phyloP scores from a whole-genome alignment of 2,329 filamentous ascomycete species.

The Botrytis elliptica region DNA sequence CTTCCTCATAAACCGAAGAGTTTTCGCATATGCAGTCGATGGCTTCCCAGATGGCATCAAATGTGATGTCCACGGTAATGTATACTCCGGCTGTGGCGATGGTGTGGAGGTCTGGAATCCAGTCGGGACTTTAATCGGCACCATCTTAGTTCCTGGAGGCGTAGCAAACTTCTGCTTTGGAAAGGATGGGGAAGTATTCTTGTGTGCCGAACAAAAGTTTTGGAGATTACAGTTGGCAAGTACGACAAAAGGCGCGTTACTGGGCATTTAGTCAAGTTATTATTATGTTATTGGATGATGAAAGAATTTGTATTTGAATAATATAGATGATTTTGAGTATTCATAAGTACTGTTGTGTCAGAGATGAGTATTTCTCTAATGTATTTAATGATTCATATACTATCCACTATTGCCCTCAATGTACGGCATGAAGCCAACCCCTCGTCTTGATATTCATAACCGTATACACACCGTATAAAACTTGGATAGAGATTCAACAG shows the following conservation, averaged over 20 bases:
- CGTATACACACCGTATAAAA: neutral
- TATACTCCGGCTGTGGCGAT: constrained; percentile 55
- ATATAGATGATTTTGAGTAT: neutral
- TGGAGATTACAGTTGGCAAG: constrained; percentile 31
- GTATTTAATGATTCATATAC: neutral
- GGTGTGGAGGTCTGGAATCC: constrained; percentile 54
- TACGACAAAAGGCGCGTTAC: constrained; percentile 26
- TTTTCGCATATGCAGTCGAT: constrained; percentile 55
- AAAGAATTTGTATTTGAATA: neutral
- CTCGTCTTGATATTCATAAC: neutral
- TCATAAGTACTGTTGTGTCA: neutral
- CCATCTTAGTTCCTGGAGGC: constrained; percentile 40
- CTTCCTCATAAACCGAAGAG: constrained; percentile 34
- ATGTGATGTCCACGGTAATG: constrained; percentile 52
- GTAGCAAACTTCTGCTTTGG: constrained; percentile 39
- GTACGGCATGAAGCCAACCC: no score
- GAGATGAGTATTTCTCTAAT: neutral
- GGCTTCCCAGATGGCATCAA: constrained; percentile 61
- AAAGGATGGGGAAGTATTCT: constrained; percentile 32
- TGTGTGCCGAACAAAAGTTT: constrained; percentile 34
- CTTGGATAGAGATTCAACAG: neutral
- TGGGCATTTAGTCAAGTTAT: constrained; percentile 13
- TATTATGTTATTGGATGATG: neutral
- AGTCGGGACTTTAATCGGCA: constrained; percentile 51
- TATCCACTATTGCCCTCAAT: neutral